Percentiles rank a stretch among this genome's conserved stretches.
Conservation (phyloP, 352 stramenopile species). For the Phytophthora pistaciae region DNA sequence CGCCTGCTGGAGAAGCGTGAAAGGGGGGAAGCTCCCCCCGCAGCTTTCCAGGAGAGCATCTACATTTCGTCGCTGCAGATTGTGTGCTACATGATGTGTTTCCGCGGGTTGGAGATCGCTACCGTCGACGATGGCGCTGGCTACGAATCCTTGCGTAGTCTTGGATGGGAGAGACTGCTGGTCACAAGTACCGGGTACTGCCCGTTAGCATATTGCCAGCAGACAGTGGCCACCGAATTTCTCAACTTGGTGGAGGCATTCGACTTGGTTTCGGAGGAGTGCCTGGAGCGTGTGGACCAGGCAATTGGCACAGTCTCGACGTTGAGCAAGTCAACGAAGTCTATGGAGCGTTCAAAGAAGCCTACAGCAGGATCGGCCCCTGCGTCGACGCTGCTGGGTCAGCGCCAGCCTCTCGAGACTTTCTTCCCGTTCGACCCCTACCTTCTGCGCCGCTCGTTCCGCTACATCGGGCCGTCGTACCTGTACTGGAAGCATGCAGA, state of each 20-base stretch:
- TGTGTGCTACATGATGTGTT: conserved; percentile 98
- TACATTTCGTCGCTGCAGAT: conserved; percentile 93
- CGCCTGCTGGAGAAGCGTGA: conserved; percentile 39
- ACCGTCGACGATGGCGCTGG: conserved; percentile 58
- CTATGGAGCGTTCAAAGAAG: conserved; percentile 74
- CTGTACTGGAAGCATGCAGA: conserved; percentile 95
- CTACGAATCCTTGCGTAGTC: conserved; percentile 83
- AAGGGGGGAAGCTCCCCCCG: conserved; percentile 25
- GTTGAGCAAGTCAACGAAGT: conserved; percentile 52
- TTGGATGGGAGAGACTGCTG: conserved; percentile 84
- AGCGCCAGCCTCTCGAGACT: conserved; percentile 75
- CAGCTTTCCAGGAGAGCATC: conserved; percentile 72
- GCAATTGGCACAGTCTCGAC: conserved; percentile 64
- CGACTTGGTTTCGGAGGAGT: conserved; percentile 79
- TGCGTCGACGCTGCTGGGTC: conserved; percentile 49
- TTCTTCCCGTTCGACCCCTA: conserved; percentile 99
- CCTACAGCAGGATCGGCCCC: conserved; percentile 45
- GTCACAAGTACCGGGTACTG: conserved; percentile 70
- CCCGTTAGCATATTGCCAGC: conserved; percentile 79
- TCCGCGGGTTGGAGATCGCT: conserved; percentile 92
- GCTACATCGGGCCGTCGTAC: conserved; percentile 94
- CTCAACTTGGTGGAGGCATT: conserved; percentile 85
- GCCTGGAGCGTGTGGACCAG: conserved; percentile 78
- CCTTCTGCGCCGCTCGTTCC: conserved; percentile 93
- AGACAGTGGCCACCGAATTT: conserved; percentile 84